Evolutionary conservation across 2,329 filamentous ascomycete species (phyloP), one percentile per base, ranked within the genome.

Genomic region (Pseudocercospora vitis): DNA sequence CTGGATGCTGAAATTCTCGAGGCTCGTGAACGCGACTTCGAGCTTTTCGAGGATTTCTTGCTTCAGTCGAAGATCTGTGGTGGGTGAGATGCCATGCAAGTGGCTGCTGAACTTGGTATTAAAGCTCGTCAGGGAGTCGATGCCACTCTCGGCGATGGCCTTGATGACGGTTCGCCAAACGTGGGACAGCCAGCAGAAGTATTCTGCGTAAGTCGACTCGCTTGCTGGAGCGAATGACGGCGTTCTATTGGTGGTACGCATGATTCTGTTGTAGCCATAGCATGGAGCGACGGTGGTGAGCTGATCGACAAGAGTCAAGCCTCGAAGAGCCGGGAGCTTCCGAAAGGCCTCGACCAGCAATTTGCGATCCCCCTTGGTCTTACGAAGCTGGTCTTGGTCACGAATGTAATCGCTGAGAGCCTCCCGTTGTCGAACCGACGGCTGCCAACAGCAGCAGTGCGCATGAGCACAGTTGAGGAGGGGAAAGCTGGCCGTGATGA

Each of bases 281-380:
- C 59, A 55, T 6, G 11, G 11, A 29, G n/a, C 7, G 37, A 21
- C 37, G 2, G 37, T 21, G 12, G 19, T 26, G 21, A 48, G 29
- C 24, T 62, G 16, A 29, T 56, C 56, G 31, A 63, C 49, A 7
- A 55, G 18, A 4, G 40, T 54, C 18, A 62, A 47, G 24, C 23
- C 19, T 8, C 35, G 32, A 9, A 67, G 46, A 3, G 46, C 42
- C 4, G 57, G 54, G 2, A 68, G 59, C 9, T 55, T 46, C 9
- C 40, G 46, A 52, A 68, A 63, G 1, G 64, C 63, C n/a, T 62
- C 56, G 6, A 52, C 54, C 18, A 68, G 56, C 21, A 62, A 52
- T 12, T 52, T 21, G 19, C 48, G 55, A 52, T 63, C 64, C 3
- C 50, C 37, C 14, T 56, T 56, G 7, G 33, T 55, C 18, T 59